Evolutionary conservation across 345 rosid species (phyloP).

Genomic region (Noccaea bulbosa): DNA sequence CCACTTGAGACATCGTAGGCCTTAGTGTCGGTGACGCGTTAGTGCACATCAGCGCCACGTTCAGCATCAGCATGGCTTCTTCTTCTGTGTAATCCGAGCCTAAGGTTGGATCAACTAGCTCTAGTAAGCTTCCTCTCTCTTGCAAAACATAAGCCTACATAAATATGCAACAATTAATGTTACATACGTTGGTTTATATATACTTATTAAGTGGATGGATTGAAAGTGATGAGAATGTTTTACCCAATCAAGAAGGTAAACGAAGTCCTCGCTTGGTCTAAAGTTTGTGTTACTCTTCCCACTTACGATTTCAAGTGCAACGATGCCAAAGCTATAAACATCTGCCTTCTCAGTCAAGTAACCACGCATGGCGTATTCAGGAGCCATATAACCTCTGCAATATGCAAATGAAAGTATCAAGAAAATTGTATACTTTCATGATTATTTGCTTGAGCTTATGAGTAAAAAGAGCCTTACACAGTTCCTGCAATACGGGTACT

Average conservation of each 20-base stretch:
- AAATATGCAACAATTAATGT: constrained; percentile 12
- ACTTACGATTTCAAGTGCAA: constrained; percentile 50
- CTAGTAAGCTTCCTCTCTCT: constrained; percentile 67
- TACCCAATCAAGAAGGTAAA: constrained; percentile 90
- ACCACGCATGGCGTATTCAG: constrained; percentile 85
- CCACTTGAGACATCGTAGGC: constrained; percentile 89
- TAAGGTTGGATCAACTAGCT: constrained; percentile 67
- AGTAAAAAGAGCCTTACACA: constrained; percentile 68
- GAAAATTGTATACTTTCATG: too few relatives aligned
- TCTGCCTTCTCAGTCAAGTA: constrained; percentile 67
- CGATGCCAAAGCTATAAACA: constrained; percentile 48
- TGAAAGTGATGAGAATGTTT: background rate
- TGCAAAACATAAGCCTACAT: constrained; percentile 74
- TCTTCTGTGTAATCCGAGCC: constrained; percentile 59
- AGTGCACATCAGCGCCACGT: constrained; percentile 79
- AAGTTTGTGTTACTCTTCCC: constrained; percentile 83
- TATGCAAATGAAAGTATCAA: constrained; percentile 13
- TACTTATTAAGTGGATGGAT: background rate
- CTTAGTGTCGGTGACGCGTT: constrained; percentile 83
- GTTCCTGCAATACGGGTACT: constrained; percentile 92
- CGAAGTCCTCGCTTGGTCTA: constrained; percentile 74
- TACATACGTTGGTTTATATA: background rate
- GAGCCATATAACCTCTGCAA: constrained; percentile 59
- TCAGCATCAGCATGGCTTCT: constrained; percentile 77
- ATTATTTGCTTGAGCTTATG: too few relatives aligned